These are phyloP conservation scores for Protomyces arabidopsidicola DNA, from an alignment of 1,139 yeast species.

Conservation along the genomic window DNA sequence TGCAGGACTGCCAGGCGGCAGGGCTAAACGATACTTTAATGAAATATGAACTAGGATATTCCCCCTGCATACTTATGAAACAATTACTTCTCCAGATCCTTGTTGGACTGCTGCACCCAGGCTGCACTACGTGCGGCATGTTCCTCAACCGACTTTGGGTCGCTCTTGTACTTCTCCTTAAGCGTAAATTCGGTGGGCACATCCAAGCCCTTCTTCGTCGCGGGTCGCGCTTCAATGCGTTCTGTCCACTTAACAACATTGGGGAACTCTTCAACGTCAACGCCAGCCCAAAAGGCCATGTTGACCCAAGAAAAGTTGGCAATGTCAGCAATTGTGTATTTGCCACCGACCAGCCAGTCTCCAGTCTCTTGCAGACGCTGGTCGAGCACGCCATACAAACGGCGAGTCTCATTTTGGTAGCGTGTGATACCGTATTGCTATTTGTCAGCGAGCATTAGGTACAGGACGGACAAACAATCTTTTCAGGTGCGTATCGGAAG, in stretches of 20 bases:
- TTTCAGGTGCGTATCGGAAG: constrained; percentile 44
- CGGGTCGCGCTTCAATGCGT: constrained; percentile 13
- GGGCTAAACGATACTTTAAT: no score
- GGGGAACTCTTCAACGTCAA: constrained; percentile 14
- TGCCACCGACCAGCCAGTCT: constrained; percentile 56
- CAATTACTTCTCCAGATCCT: constrained; percentile 9
- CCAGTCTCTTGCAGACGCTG: constrained; percentile 45
- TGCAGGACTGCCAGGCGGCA: no score
- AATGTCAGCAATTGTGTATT: constrained; percentile 53
- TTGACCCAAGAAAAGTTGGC: constrained; percentile 44
- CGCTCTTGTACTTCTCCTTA: constrained; percentile 16
- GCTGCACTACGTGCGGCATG: constrained; percentile 13
- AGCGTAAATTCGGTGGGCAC: constrained; percentile 21
- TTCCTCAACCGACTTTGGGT: constrained; percentile 9
- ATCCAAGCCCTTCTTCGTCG: constrained; percentile 23
- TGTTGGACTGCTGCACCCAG: constrained; percentile 20
- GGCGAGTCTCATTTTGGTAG: constrained; percentile 49
- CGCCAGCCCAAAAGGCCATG: constrained; percentile 27
- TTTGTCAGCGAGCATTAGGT: neutral
- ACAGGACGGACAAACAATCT: constrained; percentile 36
- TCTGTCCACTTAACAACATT: constrained; percentile 10
- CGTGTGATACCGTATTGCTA: constrained; percentile 51
- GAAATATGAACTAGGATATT: no score
- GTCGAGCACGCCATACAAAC: constrained; percentile 54
- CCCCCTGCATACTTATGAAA: no score